These are phyloP conservation scores for Nakazawaea holstii DNA, from an alignment of 805 yeast genomes.

Conservation along the genomic window DNA sequence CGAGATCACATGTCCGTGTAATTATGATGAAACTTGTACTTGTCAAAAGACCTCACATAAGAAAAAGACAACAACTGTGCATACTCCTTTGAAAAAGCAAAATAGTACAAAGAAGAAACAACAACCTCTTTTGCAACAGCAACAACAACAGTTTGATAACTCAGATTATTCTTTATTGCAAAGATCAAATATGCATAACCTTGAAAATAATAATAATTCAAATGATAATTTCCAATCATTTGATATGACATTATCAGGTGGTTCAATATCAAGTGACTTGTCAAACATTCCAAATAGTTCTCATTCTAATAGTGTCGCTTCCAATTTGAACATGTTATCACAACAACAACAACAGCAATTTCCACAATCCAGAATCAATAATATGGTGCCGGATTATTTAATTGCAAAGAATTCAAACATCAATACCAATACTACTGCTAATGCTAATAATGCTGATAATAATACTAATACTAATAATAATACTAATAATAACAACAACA, in stretches of 20 bases:
- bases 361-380: no score
- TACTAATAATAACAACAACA: no score
- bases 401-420: no score
- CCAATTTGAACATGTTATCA: constrained; percentile 1
- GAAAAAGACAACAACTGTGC: constrained; percentile 11
- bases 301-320: neutral
- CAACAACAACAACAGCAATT: no score
- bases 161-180: constrained; percentile 4
- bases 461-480: no score
- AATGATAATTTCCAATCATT: constrained; percentile 1
- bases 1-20: constrained; percentile 25
- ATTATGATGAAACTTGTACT: constrained; percentile 25
- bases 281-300: neutral
- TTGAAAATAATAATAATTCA: neutral
- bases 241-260: constrained; percentile 5
- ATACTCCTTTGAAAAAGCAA: constrained; percentile 8
- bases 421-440: no score
- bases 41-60: constrained; percentile 19
- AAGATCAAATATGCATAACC: constrained; percentile 5
- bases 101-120: constrained; percentile 3
- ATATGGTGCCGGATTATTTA: no score
- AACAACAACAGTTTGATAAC: neutral
- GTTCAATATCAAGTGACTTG: constrained; percentile 2
- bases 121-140: neutral
- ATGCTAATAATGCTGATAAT: no score